Conservation (phyloP, 2,329 filamentous ascomycete species). For the Trichoderma arundinaceum region DNA sequence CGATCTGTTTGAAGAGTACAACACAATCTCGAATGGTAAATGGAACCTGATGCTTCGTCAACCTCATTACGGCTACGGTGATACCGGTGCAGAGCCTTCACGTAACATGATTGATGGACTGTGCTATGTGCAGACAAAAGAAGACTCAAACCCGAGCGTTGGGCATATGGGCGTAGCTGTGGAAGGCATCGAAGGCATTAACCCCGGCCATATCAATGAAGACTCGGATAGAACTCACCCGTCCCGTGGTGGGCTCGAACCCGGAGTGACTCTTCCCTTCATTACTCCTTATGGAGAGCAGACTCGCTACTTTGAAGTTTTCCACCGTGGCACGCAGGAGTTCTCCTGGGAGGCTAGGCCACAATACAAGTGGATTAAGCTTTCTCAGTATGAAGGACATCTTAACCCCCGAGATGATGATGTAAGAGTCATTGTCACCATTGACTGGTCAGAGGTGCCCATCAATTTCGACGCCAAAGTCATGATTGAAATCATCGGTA, state of each 20-base stretch:
- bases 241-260: constrained; percentile 44
- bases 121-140: constrained; percentile 57
- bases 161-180: constrained; percentile 45
- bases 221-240: constrained; percentile 58
- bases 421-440: constrained; percentile 40
- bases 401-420: constrained; percentile 43
- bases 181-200: constrained; percentile 44
- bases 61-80: constrained; percentile 53
- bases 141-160: constrained; percentile 55
- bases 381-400: constrained; percentile 41
- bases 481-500: constrained; percentile 44
- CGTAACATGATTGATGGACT: constrained; percentile 61
- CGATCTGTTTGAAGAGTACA: constrained; percentile 57
- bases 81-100: constrained; percentile 46
- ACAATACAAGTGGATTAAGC: constrained; percentile 44
- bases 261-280: constrained; percentile 41
- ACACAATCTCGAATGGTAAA: constrained; percentile 57
- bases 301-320: constrained; percentile 46
- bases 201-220: constrained; percentile 53
- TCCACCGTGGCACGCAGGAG: constrained; percentile 42
- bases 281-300: constrained; percentile 43
- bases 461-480: constrained; percentile 51
- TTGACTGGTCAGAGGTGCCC: constrained; percentile 48
- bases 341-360: constrained; percentile 42
- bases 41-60: constrained; percentile 63